phyloP scores from a whole-genome alignment of 208 protist genomes.

The Leishmania martiniquensis region DNA sequence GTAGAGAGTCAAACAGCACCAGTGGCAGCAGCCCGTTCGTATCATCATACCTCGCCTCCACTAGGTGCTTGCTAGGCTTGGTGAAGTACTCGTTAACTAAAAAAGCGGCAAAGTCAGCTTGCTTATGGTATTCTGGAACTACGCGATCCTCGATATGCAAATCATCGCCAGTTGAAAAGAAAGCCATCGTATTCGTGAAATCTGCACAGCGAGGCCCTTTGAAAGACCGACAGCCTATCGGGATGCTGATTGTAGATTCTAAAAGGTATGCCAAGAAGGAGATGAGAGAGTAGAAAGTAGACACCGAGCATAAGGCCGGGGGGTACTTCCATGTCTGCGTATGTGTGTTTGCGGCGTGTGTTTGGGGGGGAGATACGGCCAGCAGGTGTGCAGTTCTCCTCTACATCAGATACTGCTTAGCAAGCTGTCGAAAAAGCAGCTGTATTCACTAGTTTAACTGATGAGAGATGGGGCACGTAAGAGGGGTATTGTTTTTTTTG shows the following conservation, averaged over 20 bases:
- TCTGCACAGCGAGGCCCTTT: background rate
- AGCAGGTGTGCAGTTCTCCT: background rate
- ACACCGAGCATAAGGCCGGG: background rate
- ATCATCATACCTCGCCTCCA: background rate
- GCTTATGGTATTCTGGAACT: background rate
- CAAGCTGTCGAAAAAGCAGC: background rate
- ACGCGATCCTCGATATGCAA: background rate
- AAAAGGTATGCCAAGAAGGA: background rate
- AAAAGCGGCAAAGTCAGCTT: conserved; percentile 28
- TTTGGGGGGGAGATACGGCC: too few relatives aligned
- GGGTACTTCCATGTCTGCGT: too few relatives aligned
- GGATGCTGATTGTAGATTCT: too few relatives aligned
- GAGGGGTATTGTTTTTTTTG: background rate
- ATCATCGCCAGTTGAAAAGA: background rate
- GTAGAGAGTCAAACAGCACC: conserved; percentile 5
- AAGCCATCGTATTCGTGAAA: background rate
- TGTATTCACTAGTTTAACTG: background rate
- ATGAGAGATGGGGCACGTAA: background rate
- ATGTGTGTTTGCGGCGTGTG: too few relatives aligned
- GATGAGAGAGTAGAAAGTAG: background rate
- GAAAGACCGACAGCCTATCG: background rate
- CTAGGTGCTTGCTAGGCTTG: conserved; percentile 10
- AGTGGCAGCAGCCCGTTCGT: conserved; percentile 12
- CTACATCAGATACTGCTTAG: background rate
- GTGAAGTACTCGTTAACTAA: conserved; percentile 30